Base-by-base conservation (phyloP, 129 eudicot species). In the Flaveria brownii region DNA sequence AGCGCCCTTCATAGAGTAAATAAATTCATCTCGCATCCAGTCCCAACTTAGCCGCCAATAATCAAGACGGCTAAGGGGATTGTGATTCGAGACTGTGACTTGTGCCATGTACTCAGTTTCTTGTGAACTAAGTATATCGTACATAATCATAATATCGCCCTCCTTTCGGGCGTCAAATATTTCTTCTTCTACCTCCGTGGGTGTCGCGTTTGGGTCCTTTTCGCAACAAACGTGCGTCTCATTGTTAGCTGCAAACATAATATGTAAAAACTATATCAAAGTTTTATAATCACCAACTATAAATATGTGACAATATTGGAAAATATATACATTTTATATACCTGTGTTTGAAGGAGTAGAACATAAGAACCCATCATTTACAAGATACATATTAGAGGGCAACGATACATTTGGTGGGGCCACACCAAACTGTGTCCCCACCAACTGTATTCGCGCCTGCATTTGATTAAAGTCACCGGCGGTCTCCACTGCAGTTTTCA, bases 1-100 rank as follows among this genome's bases (percentile, higher is more conserved):
- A 2, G 96, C 96, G 12, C 96, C 96, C 57, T 84, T 79, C 91
- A 90, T 90, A 5, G 87, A 69, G 77, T 87, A 61, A 17, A 90
- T 88, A 75, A 90, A 90, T 36, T 90, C 93, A 15, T 82, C 86
- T 41, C 88, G 81, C 87, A 78, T 84, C 93, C 96, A 90, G 7
- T 88, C 96, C 87, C 88, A 90, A 66, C 89, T 88, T 59, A 88
- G 67, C 33, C 79, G 75, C 96, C 96, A 90, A 26, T 82, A 52
- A 25, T 90, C 87, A 12, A 90, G 85, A 3, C 93, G 87, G 63
- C 81, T 42, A 15, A 86, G 73, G 15, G 89, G 87, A 56, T 86
- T 82, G 71, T 88, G 84, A 39, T 86, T 90, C 11, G 87, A 80
- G 70, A 90, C 72, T 1, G 87, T 88, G 7, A 90, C 91, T 63